Evolutionary conservation across 2,329 filamentous ascomycete species (phyloP), one percentile per base, ranked within the genome.

Genomic region (Penicillium psychrosexuale): DNA sequence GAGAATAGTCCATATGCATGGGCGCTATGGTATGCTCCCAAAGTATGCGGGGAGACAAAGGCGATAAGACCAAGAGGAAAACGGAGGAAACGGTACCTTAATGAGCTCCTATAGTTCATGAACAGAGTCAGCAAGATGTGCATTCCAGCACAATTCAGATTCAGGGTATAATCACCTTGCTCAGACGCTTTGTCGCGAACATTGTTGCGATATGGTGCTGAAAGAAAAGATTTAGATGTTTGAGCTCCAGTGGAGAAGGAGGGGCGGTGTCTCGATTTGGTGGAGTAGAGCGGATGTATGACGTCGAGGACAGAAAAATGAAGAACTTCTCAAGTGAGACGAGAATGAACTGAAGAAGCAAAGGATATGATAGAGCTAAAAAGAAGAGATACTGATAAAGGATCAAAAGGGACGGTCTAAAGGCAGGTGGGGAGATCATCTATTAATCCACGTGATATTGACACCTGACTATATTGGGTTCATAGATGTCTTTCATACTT

Each of bases 121-220:
- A 33, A 53, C 60, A 72, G 58, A 69, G 70, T 64, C 46, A 47
- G 47, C 17, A 28, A 53, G 39, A 1, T 13, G 33, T 1, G 2
- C 12, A 17, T 30, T 17, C 15, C 12, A 15, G 15, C 11, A 24
- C 5, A 30, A 8, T 37, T 42, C 13, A 50, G 24, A 7, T 24
- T 12, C 22, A 30, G 22, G 34, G 33, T 43, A 24, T 19, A n/a
- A 56, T 51, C 69, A 81, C 80, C 67, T 78, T 78, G 62, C 72
- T 68, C 53, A 78, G 57, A 47, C 76, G 74, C 69, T 80, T 80
- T 27, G 71, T 69, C 27, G 80, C 78, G 61, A 82, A 82, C 78
- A 82, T 81, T 30, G 24, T 51, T 46, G 47, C 30, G 30, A 22
- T 42, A 11, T 27, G 24, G 30, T 12, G 27, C 30, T 13, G 42